Conservation (phyloP, 225 moss, liverwort and hornwort species). For the Physcomitrium patens region DNA sequence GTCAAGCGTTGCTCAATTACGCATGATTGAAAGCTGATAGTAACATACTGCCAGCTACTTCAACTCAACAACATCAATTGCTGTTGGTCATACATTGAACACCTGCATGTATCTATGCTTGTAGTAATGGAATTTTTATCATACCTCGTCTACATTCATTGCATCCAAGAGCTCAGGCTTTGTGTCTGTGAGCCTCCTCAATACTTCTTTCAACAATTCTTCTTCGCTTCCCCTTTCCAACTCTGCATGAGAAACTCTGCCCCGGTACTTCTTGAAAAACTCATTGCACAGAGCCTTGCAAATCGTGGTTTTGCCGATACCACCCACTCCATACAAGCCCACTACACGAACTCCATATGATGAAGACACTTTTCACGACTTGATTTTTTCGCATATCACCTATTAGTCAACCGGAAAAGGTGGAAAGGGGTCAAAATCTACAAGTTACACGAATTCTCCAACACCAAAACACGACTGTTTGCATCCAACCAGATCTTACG, state of each 20-base stretch:
- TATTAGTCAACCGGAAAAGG: slow-evolving; percentile 4
- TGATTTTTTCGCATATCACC: slow-evolving; percentile 8
- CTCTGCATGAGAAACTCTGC: slow-evolving; percentile 25
- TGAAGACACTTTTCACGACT: not conserved
- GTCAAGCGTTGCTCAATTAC: not conserved
- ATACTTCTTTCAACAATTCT: not conserved
- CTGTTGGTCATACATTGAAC: not conserved
- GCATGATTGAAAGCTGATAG: not conserved
- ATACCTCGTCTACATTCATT: slow-evolving; percentile 26
- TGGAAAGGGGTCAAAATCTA: not conserved
- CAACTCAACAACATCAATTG: not conserved
- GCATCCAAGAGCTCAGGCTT: slow-evolving; percentile 19
- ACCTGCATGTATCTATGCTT: not conserved
- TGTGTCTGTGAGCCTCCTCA: slow-evolving; percentile 1
- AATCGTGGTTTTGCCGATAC: slow-evolving; percentile 27
- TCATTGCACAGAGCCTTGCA: slow-evolving; percentile 28
- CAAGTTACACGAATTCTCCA: not conserved
- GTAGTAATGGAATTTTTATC: not conserved
- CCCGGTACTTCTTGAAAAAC: not conserved
- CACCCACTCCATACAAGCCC: slow-evolving; percentile 26
- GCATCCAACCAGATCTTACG: not conserved
- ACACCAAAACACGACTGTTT: not conserved
- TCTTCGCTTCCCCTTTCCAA: slow-evolving; percentile 14
- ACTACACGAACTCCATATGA: not conserved
- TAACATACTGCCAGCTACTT: not conserved